Percentiles rank a stretch among this genome's conserved stretches.
phyloP scores from a whole-genome alignment of 1,284 basidiomycete species.

The Abortiporus biennis region DNA sequence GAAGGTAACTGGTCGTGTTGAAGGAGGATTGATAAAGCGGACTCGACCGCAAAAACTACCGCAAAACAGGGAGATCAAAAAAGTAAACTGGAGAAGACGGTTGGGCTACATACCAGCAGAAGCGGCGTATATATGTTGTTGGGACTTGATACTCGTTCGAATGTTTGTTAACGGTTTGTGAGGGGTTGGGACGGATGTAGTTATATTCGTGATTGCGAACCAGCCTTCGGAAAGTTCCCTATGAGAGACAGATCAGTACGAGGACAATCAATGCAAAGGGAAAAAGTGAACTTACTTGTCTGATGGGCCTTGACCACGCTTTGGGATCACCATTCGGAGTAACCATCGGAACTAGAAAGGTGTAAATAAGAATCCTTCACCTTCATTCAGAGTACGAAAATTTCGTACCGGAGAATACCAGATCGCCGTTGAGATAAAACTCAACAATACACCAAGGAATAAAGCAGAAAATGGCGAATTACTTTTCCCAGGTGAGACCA shows the following conservation, averaged over 20 bases:
- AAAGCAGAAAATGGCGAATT: constrained; percentile 36
- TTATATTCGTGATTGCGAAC: constrained; percentile 37
- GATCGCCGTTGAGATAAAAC: no score
- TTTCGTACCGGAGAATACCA: no score
- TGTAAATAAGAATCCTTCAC: no score
- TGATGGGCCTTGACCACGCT: constrained; percentile 59
- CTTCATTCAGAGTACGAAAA: no score
- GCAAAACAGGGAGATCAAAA: no score
- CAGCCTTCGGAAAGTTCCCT: background rate
- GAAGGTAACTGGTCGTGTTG: constrained; percentile 44
- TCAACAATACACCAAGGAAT: constrained; percentile 33
- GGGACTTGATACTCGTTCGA: constrained; percentile 48
- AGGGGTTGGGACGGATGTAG: constrained; percentile 35
- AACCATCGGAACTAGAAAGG: constrained; percentile 47
- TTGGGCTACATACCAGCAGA: constrained; percentile 44
- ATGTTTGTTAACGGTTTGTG: constrained; percentile 44
- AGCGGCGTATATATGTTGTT: no score
- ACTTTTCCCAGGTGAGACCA: constrained; percentile 36
- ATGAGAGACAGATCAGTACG: background rate
- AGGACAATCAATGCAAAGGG: constrained; percentile 3
- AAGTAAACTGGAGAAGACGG: no score
- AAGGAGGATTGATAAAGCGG: constrained; percentile 62
- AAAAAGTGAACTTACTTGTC: constrained; percentile 39
- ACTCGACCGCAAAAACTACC: no score
- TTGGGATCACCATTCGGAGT: constrained; percentile 41